Conservation (phyloP, 2,329 filamentous ascomycete species). For the Pseudocercospora vitis region DNA sequence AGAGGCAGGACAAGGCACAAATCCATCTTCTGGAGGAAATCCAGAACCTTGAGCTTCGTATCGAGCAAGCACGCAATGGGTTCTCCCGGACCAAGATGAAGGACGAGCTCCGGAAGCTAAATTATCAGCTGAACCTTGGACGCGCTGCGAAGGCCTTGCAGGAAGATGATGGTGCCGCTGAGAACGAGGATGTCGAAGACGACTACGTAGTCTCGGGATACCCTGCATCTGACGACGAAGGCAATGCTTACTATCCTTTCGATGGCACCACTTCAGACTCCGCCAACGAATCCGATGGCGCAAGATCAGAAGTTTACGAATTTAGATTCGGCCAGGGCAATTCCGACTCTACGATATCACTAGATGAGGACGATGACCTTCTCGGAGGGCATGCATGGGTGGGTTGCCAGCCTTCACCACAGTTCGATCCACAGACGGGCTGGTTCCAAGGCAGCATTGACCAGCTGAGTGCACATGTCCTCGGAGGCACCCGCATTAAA, state of each 20-base stretch:
- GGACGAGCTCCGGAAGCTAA: constrained; percentile 35
- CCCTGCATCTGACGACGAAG: constrained; percentile 35
- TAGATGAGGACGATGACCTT: constrained; percentile 27
- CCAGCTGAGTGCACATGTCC: constrained; percentile 27
- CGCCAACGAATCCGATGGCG: constrained; percentile 30
- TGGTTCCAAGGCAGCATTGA: constrained; percentile 39
- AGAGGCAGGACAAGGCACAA: constrained; percentile 23
- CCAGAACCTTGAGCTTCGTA: constrained; percentile 37
- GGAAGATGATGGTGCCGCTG: constrained; percentile 31
- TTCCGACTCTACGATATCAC: constrained; percentile 23
- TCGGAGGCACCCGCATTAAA: constrained; percentile 9
- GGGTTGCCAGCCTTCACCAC: constrained; percentile 20
- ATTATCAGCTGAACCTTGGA: constrained; percentile 36
- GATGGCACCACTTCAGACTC: constrained; percentile 34
- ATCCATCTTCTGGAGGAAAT: constrained; percentile 33
- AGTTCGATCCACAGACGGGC: constrained; percentile 34
- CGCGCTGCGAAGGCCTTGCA: constrained; percentile 32
- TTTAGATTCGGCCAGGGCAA: constrained; percentile 29
- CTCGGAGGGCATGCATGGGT: constrained; percentile 21
- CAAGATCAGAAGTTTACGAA: constrained; percentile 32
- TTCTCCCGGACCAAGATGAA: constrained; percentile 35
- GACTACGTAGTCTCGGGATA: constrained; percentile 34
- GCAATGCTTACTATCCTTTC: constrained; percentile 35
- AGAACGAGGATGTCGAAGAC: constrained; percentile 30
- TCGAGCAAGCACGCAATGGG: constrained; percentile 36